Conservation (phyloP, 2,329 filamentous ascomycete genomes). For the Colletotrichum karsti region DNA sequence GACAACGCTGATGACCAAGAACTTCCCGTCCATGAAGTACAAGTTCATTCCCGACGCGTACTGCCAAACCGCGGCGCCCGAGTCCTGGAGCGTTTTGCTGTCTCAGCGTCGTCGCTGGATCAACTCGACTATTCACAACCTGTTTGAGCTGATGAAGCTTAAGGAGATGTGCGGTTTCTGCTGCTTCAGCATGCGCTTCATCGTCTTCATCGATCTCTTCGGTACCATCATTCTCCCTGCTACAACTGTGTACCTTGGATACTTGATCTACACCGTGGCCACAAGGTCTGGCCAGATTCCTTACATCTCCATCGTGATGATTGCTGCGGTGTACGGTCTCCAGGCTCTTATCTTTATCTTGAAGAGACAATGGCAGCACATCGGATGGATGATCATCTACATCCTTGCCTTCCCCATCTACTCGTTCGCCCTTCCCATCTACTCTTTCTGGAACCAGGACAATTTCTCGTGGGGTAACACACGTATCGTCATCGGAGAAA, state of each 20-base stretch:
- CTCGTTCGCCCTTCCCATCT: conserved; percentile 88
- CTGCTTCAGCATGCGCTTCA: conserved; percentile 97
- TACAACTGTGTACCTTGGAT: conserved; percentile 86
- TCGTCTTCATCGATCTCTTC: conserved; percentile 93
- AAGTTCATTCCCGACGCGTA: conserved; percentile 96
- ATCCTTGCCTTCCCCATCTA: conserved; percentile 95
- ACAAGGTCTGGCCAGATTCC: conserved; percentile 79
- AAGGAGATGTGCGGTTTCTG: conserved; percentile 98
- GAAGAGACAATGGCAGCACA: conserved; percentile 97
- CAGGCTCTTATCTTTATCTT: conserved; percentile 96
- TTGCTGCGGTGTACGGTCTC: conserved; percentile 92
- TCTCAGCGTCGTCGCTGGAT: conserved; percentile 99
- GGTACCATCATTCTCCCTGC: conserved; percentile 93
- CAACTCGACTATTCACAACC: conserved; percentile 97
- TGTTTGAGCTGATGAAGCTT: conserved; percentile 88
- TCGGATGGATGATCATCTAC: conserved; percentile 99
- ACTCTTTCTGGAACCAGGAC: conserved; percentile 99
- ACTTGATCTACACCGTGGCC: conserved; percentile 83
- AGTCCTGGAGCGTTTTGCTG: conserved; percentile 91
- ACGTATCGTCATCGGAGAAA: conserved; percentile 94
- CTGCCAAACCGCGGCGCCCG: conserved; percentile 91
- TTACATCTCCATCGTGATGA: conserved; percentile 85
- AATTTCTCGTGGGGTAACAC: conserved; percentile 99
- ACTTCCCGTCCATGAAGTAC: conserved; percentile 95
- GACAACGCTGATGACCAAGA: conserved; percentile 97